Conservation (phyloP, 345 rosid species). For the Noccaea bulbosa region DNA sequence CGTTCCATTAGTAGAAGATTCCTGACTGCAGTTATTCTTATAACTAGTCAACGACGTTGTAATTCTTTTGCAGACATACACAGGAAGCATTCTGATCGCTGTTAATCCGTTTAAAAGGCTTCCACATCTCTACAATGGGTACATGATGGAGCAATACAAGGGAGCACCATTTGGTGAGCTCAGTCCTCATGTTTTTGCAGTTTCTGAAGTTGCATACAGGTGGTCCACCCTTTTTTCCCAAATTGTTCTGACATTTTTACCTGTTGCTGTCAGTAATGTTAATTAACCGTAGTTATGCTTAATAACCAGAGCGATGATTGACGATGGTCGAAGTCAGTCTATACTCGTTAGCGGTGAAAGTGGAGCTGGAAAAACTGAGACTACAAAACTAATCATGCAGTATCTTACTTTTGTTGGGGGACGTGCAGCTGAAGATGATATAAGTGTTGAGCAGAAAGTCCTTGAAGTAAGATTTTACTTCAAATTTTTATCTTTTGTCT, state of each 20-base stretch:
- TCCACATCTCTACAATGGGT: constrained; percentile 93
- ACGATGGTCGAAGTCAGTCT: constrained; percentile 85
- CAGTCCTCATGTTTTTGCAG: constrained; percentile 99
- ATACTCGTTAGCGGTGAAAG: constrained; percentile 99
- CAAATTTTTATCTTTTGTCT: constrained; percentile 3
- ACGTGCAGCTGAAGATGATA: constrained; percentile 81
- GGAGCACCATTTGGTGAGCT: constrained; percentile 97
- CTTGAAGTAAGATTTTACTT: constrained; percentile 73
- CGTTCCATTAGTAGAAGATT: constrained; percentile 12
- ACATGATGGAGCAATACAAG: constrained; percentile 99
- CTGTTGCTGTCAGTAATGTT: constrained; percentile 29
- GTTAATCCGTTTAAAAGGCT: constrained; percentile 98
- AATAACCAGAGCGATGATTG: constrained; percentile 85
- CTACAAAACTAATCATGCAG: constrained; percentile 96
- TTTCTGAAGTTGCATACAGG: constrained; percentile 98
- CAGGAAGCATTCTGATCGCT: constrained; percentile 98
- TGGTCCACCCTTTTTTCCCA: constrained; percentile 34
- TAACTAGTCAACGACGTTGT: not conserved
- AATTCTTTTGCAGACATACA: constrained; percentile 71
- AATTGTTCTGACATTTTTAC: constrained; percentile 16
- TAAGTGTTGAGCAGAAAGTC: constrained; percentile 97
- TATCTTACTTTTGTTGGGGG: constrained; percentile 98
- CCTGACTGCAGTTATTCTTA: constrained; percentile 15
- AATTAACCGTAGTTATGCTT: constrained; percentile 44
- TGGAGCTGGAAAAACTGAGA: constrained; percentile 99